Evolutionary conservation across 177 flowering plant genomes (phyloP), one percentile per base, ranked within the genome.

Genomic region (Tripterygium wilfordii): DNA sequence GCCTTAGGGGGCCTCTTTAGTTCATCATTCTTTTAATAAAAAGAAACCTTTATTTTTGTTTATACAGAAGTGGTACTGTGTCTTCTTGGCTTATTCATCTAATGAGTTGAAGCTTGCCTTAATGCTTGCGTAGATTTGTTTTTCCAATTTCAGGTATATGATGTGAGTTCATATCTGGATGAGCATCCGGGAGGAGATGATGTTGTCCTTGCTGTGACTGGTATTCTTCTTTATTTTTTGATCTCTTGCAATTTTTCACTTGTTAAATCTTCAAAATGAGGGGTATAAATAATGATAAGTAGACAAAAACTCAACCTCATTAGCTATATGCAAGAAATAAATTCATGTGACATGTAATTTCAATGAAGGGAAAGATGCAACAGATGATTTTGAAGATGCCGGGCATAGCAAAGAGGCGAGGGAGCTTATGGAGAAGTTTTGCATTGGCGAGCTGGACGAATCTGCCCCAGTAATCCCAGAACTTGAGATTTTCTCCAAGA

Each of bases 161-260:
- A 88, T 65, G 80, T 86, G 33, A 69, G 90, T 19, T 40, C 70
- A 13, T 89, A 86, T 60, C 55, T 89, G 73, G 95, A 89, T 33
- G 92, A 89, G 26, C 97, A 89, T 48, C 95, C 97, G 0, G 95
- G 97, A 19, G 97, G 95, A 53, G 95, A 89, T 48, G 92, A 89
- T 53, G 77, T 83, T 14, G 45, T 89, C 23, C 68, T 89, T 29
- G 60, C 54, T 25, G 77, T 77, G 30, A 78, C 88, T 38, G 97
- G 97, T 86, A 83, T 8, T 42, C 37, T 47, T 24, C 24, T 29
- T 10, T 33, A 2, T 8, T 4, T 23, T 40, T 29, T n/a, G 15
- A 5, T n/a, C n/a, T n/a, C n/a, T n/a, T n/a, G n/a, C n/a, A n/a
- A n/a, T n/a, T n/a, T n/a, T n/a, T n/a, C n/a, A n/a, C n/a, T n/a